These are phyloP conservation scores for Boehmeria nivea DNA, from an alignment of 306 rosid species.

Conservation along the genomic window DNA sequence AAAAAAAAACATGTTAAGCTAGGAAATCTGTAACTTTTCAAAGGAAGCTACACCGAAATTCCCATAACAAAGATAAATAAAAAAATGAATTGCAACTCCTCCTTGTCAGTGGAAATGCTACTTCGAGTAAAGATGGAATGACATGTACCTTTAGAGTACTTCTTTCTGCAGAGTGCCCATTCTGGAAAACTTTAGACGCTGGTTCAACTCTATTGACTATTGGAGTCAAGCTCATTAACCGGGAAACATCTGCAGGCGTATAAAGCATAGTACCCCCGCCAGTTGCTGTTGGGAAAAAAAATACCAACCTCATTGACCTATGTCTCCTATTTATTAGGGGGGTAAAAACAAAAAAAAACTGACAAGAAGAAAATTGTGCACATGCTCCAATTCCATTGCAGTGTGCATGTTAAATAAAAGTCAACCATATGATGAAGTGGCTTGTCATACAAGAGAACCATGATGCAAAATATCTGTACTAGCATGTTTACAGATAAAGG, in stretches of 20 bases:
- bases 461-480: too few species aligned
- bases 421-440: too few species aligned
- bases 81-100: slow-evolving; percentile 8
- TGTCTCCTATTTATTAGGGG: too few species aligned
- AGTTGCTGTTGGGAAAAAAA: slow-evolving; percentile 34
- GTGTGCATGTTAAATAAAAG: too few species aligned
- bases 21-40: slow-evolving; percentile 13
- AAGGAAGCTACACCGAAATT: slow-evolving; percentile 6
- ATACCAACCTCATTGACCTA: not conserved
- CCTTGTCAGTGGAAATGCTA: too few species aligned
- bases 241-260: slow-evolving; percentile 64
- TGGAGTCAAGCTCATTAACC: slow-evolving; percentile 56
- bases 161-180: slow-evolving; percentile 33
- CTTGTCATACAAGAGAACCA: too few species aligned
- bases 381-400: too few species aligned
- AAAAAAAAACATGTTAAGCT: slow-evolving; percentile 34
- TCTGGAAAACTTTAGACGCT: slow-evolving; percentile 38
- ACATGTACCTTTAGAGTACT: slow-evolving; percentile 46
- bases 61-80: not conserved
- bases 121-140: too few species aligned
- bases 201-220: slow-evolving; percentile 44
- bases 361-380: too few species aligned
- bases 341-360: too few species aligned
- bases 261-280: slow-evolving; percentile 65
- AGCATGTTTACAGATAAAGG: too few species aligned